These are phyloP conservation scores for Yamadazyma tumulicola DNA, from an alignment of 805 yeast species.

Conservation along the genomic window DNA sequence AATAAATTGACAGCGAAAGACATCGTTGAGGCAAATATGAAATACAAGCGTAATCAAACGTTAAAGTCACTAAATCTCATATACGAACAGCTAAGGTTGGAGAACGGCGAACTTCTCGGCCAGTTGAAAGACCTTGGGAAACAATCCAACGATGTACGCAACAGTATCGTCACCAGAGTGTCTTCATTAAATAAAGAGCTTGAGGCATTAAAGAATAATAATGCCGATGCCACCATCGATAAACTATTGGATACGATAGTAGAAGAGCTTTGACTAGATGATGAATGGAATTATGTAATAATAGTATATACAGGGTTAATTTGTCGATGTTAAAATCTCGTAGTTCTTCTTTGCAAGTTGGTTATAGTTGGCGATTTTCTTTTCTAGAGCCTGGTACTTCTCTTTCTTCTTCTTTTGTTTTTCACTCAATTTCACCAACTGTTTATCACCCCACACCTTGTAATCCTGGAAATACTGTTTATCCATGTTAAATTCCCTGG, in stretches of 20 bases:
- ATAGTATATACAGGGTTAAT: constrained; percentile 1
- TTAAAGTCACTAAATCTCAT: constrained; percentile 30
- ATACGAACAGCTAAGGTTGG: constrained; percentile 33
- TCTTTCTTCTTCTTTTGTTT: constrained; percentile 29
- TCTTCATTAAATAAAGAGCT: constrained; percentile 19
- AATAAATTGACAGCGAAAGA: constrained; percentile 29
- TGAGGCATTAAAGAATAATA: constrained; percentile 16
- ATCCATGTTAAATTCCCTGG: constrained; percentile 77
- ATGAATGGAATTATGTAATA: neutral
- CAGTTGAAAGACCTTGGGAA: constrained; percentile 19
- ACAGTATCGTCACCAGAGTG: constrained; percentile 20
- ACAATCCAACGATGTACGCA: constrained; percentile 19
- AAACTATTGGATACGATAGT: constrained; percentile 18
- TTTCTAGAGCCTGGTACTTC: constrained; percentile 30
- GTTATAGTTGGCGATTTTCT: constrained; percentile 38
- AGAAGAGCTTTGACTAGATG: constrained; percentile 8
- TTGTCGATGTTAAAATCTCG: constrained; percentile 13
- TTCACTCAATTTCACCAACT: constrained; percentile 48
- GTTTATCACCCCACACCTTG: constrained; percentile 73
- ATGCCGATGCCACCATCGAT: constrained; percentile 20
- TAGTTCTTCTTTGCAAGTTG: constrained; percentile 36
- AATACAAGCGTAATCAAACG: constrained; percentile 18
- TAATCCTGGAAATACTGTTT: constrained; percentile 75
- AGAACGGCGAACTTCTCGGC: constrained; percentile 26
- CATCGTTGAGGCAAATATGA: constrained; percentile 29